Base-by-base conservation (phyloP, 2,329 filamentous ascomycete species). In the Botryotinia globosa region DNA sequence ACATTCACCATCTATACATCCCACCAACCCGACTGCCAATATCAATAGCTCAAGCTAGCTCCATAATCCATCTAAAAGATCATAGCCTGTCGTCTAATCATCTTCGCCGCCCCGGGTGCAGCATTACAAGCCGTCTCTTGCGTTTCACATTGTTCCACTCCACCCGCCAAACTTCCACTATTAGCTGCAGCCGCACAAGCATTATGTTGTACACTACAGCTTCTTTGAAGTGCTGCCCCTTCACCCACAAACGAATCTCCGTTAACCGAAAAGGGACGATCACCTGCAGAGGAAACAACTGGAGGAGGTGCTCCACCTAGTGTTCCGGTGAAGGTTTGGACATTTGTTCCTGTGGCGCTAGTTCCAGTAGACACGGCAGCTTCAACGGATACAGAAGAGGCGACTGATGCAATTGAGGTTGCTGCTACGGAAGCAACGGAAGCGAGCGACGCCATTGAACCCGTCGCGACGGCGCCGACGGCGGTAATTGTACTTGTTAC, bases 231-330 rank as follows among this genome's bases (percentile, higher is more conserved):
- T 32, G 90, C 90, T 16, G 85, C 86, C 4, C 79, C 81, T 75
- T 86, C 79, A 79, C 86, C 86, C 56, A 86, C 85, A 79, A 92
- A 91, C 54, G 83, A 89, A 82, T 83, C 82, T 66, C 86, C 87
- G 76, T 87, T 86, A 73, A 89, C 87, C 34, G 80, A 76, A 81
- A 90, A 90, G 72, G 88, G 87, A 45, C 88, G 85, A 72, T 80
- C 78, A 77, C 87, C 81, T 61, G 86, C 85, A 8, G 84, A 84
- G 77, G 79, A 80, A 37, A 89, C 84, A 18, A 82, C 81, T 14
- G 88, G 87, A 20, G 83, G 82, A 66, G 82, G 14, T 18, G 51
- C 81, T 69, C 87, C 87, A 63, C 84, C 87, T 73, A 90, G 81
- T 71, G 85, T 84, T 51, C 82, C 83, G 34, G 81, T 83, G 73